Evolutionary conservation across 768 basidiomycete species (phyloP).

Genomic region (Pleurotus cornucopiae): DNA sequence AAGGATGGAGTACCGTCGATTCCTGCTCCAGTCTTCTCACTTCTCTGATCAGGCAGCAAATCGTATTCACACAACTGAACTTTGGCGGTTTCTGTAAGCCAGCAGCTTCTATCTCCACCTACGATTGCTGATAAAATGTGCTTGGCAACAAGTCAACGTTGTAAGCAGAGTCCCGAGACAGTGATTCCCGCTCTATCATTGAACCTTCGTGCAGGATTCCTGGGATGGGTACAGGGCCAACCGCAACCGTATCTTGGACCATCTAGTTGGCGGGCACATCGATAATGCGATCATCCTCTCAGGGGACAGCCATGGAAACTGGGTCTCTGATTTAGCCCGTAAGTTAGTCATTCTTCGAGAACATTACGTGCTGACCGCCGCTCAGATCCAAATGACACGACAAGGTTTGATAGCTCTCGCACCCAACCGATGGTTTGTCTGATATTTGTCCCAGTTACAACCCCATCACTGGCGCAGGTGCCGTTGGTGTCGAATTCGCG

Average conservation of each 20-base stretch:
- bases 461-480: constrained; percentile 41
- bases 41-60: constrained; percentile 39
- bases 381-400: constrained; percentile 46
- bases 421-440: neutral
- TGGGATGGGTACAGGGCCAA: constrained; percentile 60
- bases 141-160: constrained; percentile 16
- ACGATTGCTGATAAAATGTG: no score
- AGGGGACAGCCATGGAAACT: constrained; percentile 59
- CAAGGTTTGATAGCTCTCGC: constrained; percentile 24
- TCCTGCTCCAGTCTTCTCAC: neutral
- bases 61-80: constrained; percentile 48
- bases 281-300: constrained; percentile 51
- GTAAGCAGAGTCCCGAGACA: constrained; percentile 13
- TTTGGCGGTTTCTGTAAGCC: constrained; percentile 31
- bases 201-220: constrained; percentile 33
- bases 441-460: constrained; percentile 32
- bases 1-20: constrained; percentile 15
- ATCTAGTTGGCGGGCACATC: constrained; percentile 44
- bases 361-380: neutral
- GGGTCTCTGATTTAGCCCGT: constrained; percentile 57
- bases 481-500: constrained; percentile 57
- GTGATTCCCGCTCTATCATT: no score
- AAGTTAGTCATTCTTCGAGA: constrained; percentile 16
- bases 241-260: constrained; percentile 44
- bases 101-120: no score